A percentile compares a stretch with the other conserved stretches of the same genome.
Conservation (phyloP, 23 red algal genomes). For the Gracilariopsis chorda region DNA sequence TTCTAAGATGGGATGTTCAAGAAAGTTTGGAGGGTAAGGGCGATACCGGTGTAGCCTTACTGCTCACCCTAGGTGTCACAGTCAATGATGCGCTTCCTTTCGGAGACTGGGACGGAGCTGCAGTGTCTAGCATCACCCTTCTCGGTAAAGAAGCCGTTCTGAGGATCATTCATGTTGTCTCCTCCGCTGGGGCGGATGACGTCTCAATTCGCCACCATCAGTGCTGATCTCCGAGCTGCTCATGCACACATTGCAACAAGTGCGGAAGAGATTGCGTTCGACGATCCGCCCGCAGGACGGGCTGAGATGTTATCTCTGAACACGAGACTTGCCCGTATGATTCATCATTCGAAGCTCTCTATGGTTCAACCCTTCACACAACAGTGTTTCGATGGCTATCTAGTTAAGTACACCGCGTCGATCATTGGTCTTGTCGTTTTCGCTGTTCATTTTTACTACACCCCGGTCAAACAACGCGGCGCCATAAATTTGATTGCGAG, state of each 20-base stretch:
- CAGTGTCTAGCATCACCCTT: slow-evolving; percentile 26
- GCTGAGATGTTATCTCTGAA: slow-evolving; percentile 51
- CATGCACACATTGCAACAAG: slow-evolving; percentile 33
- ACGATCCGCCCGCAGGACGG: slow-evolving; percentile 60
- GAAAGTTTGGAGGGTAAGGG: background rate
- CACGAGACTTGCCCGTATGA: slow-evolving; percentile 34
- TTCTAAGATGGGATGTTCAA: slow-evolving; percentile 26
- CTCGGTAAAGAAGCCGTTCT: slow-evolving; percentile 17
- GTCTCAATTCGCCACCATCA: slow-evolving; percentile 31
- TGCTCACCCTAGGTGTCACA: background rate
- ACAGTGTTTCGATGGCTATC: slow-evolving; percentile 57
- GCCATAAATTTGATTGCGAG: slow-evolving; percentile 19
- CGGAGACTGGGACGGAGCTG: background rate
- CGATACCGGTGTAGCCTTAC: background rate
- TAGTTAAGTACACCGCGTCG: slow-evolving; percentile 64
- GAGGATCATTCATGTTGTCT: background rate
- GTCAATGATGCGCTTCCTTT: slow-evolving; percentile 32
- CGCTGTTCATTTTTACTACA: slow-evolving; percentile 57
- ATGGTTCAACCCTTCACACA: slow-evolving; percentile 56
- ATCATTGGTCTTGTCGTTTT: slow-evolving; percentile 66
- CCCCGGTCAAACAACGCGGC: background rate
- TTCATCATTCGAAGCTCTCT: slow-evolving; percentile 23
- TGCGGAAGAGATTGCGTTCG: slow-evolving; percentile 72
- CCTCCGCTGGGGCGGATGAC: slow-evolving; percentile 64
- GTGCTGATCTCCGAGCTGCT: slow-evolving; percentile 41